Conservation (phyloP, 2,329 filamentous ascomycete species). For the Fusarium verrucosum region DNA sequence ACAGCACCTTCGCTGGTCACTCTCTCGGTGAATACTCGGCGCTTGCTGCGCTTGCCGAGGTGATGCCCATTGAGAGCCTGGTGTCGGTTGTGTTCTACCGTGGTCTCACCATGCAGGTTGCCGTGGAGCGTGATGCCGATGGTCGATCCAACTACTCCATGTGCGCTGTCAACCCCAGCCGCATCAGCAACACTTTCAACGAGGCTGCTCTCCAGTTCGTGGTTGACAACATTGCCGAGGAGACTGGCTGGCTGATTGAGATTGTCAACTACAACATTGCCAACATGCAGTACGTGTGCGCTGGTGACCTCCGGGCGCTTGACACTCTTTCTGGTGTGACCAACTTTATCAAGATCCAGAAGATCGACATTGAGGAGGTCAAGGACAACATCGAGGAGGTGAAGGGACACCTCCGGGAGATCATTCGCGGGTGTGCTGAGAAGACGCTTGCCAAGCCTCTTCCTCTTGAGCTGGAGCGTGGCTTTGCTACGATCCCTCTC, state of each 20-base stretch:
- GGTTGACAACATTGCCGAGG: constrained; percentile 92
- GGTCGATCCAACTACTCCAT: constrained; percentile 98
- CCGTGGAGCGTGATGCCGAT: constrained; percentile 91
- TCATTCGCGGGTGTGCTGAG: constrained; percentile 88
- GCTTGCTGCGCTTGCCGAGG: constrained; percentile 92
- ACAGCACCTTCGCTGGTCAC: constrained; percentile 97
- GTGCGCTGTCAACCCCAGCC: constrained; percentile 98
- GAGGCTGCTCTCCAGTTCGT: constrained; percentile 97
- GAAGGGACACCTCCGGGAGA: constrained; percentile 87
- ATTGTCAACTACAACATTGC: constrained; percentile 96
- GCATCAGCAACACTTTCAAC: constrained; percentile 98
- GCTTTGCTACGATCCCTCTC: constrained; percentile 96
- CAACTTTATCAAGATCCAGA: constrained; percentile 96
- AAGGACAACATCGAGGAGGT: constrained; percentile 91
- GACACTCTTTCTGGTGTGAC: constrained; percentile 80
- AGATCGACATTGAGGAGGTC: constrained; percentile 95
- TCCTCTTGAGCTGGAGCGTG: constrained; percentile 89
- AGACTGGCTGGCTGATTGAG: constrained; percentile 94
- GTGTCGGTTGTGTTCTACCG: constrained; percentile 99
- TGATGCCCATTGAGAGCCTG: constrained; percentile 99
- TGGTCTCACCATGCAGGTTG: constrained; percentile 98
- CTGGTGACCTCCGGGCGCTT: constrained; percentile 75
- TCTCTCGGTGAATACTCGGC: constrained; percentile 98
- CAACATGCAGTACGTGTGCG: constrained; percentile 79
- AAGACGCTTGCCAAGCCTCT: constrained; percentile 88